Conservation (phyloP, 176 grass and related monocot species). For the Avena insularis region DNA sequence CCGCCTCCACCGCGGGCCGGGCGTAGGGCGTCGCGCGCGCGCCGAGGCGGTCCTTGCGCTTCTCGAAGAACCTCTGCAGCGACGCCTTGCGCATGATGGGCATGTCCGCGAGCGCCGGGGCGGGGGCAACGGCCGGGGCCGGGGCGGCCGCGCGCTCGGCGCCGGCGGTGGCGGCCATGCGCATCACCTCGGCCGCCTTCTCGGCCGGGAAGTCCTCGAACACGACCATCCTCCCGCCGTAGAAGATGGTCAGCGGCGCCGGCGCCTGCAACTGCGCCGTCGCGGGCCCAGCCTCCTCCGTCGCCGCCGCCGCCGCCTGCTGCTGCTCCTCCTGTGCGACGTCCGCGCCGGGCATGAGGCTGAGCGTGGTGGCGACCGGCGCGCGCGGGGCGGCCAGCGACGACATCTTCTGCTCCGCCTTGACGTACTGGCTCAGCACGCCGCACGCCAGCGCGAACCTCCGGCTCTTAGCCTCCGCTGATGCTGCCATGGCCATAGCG, state of each 20-base stretch:
- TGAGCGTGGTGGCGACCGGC: slow-evolving; percentile 50
- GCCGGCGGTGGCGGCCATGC: slow-evolving; percentile 35
- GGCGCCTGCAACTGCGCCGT: slow-evolving; percentile 1
- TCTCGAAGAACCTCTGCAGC: slow-evolving; percentile 88
- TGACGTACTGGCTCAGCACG: slow-evolving; percentile 87
- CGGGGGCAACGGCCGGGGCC: background rate
- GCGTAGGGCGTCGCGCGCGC: slow-evolving; percentile 49
- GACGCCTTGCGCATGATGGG: slow-evolving; percentile 84
- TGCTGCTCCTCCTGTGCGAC: slow-evolving; percentile 27
- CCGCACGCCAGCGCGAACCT: slow-evolving; percentile 82
- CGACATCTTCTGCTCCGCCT: slow-evolving; percentile 68
- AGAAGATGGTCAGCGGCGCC: slow-evolving; percentile 77
- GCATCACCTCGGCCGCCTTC: slow-evolving; percentile 67
- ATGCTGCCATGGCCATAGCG: slow-evolving; percentile 35
- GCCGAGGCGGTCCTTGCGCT: slow-evolving; percentile 82
- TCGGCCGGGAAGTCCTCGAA: slow-evolving; percentile 76
- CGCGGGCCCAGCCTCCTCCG: slow-evolving; percentile 25
- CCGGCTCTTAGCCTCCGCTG: slow-evolving; percentile 51
- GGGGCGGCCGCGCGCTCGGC: background rate
- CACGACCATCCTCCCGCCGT: slow-evolving; percentile 70
- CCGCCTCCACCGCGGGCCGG: slow-evolving; percentile 3
- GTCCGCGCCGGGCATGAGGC: slow-evolving; percentile 74
- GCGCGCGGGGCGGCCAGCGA: slow-evolving; percentile 4
- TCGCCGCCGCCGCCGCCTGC: too few relatives aligned
- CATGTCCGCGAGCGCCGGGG: slow-evolving; percentile 55